Percentiles rank a stretch among this genome's conserved stretches.
These are phyloP conservation scores for Diutina sp. DNA, from an alignment of 1,139 yeast genomes.

Conservation along the genomic window DNA sequence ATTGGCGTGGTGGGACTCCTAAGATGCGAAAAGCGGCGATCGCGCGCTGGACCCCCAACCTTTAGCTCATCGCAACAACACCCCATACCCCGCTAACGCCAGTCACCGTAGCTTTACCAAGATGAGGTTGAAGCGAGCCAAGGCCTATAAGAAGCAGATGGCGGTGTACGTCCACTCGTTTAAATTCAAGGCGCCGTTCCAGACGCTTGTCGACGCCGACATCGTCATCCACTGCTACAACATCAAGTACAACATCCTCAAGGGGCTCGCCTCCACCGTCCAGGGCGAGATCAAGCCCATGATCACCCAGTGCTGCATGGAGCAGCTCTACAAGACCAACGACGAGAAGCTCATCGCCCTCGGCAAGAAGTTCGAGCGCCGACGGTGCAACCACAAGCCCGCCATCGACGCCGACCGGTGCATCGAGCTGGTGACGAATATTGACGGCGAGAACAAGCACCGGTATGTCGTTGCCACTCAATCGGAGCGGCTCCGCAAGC, in stretches of 20 bases:
- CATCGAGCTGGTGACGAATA: constrained; percentile 53
- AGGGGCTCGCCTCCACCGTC: constrained; percentile 70
- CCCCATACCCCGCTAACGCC: not conserved
- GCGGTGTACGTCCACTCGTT: constrained; percentile 71
- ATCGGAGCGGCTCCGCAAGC: constrained; percentile 52
- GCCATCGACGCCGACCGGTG: constrained; percentile 61
- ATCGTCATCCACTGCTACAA: constrained; percentile 52
- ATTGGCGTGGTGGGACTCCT: not conserved
- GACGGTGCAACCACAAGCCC: constrained; percentile 50
- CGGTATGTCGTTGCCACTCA: constrained; percentile 85
- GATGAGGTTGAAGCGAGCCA: constrained; percentile 97
- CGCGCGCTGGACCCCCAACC: not conserved
- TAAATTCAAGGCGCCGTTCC: constrained; percentile 90
- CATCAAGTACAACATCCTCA: constrained; percentile 58
- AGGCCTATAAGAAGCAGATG: constrained; percentile 88
- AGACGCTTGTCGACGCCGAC: constrained; percentile 74
- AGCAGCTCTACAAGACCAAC: constrained; percentile 59
- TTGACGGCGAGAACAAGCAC: constrained; percentile 73
- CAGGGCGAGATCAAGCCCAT: constrained; percentile 85
- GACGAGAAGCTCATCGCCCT: constrained; percentile 64
- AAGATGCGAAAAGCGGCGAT: not conserved
- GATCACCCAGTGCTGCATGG: constrained; percentile 95
- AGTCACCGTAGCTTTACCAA: not conserved
- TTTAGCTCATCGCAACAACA: not conserved
- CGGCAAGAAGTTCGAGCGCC: constrained; percentile 76